Evolutionary conservation across 164 flowering plant species (phyloP).

Genomic region (Warburgia ugandensis): DNA sequence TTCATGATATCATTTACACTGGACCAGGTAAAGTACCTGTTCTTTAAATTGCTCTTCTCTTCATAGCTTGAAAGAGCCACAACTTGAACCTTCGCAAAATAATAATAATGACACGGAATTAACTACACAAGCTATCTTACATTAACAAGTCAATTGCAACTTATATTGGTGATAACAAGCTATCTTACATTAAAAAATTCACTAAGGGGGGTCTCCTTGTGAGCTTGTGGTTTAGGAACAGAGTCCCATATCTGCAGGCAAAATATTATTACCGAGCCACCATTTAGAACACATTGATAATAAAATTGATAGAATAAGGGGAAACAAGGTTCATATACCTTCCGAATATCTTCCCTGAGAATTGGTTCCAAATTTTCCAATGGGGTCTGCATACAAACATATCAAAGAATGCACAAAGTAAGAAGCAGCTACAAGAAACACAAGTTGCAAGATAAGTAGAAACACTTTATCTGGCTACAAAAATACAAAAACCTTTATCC

Average conservation of each 20-base stretch:
- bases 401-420: background rate
- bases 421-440: background rate
- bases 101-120: background rate
- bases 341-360: conserved; percentile 90
- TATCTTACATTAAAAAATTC: conserved; percentile 91
- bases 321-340: conserved; percentile 34
- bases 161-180: background rate
- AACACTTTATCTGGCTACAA: no score
- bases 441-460: background rate
- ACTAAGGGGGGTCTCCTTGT: conserved; percentile 80
- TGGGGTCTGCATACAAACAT: conserved; percentile 63
- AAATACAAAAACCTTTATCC: background rate
- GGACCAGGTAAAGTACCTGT: conserved; percentile 65
- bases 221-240: conserved; percentile 87
- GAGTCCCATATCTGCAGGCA: conserved; percentile 85
- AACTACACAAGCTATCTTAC: background rate
- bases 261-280: conserved; percentile 5
- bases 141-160: background rate
- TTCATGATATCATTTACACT: no score
- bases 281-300: background rate
- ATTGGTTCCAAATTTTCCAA: conserved; percentile 89
- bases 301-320: background rate
- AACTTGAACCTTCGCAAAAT: conserved; percentile 76
- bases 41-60: conserved; percentile 90
- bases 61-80: conserved; percentile 93